Percentiles rank a stretch among this genome's conserved stretches.
phyloP scores from a whole-genome alignment of 2,329 filamentous ascomycete genomes.

The Neophaeococcomyces mojaviensis region DNA sequence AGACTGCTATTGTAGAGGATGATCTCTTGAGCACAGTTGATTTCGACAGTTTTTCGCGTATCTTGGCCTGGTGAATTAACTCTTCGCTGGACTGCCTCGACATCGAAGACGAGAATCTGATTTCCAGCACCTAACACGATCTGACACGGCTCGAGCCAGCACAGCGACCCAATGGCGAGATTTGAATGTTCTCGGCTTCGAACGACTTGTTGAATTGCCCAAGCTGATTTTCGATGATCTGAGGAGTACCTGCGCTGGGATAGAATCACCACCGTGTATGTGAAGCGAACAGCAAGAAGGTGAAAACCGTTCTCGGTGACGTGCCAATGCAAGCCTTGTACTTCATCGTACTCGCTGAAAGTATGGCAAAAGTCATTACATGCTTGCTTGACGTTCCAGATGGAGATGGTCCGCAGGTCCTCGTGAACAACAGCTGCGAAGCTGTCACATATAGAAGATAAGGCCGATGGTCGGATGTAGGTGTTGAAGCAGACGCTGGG shows the following conservation, averaged over 20 bases:
- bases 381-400: slow-evolving; percentile 80
- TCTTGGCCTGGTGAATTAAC: neutral
- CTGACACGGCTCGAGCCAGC: slow-evolving; percentile 79
- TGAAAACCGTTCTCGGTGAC: slow-evolving; percentile 83
- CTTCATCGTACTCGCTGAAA: slow-evolving; percentile 64
- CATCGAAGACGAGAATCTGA: slow-evolving; percentile 76
- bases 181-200: slow-evolving; percentile 73
- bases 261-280: slow-evolving; percentile 73
- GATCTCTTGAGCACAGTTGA: neutral
- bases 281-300: slow-evolving; percentile 85
- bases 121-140: slow-evolving; percentile 85
- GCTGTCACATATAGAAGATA: slow-evolving; percentile 34
- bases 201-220: slow-evolving; percentile 78
- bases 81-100: slow-evolving; percentile 42
- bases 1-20: slow-evolving; percentile 33
- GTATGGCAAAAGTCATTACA: slow-evolving; percentile 74
- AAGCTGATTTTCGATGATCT: slow-evolving; percentile 78
- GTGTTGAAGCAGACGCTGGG: neutral
- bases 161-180: slow-evolving; percentile 85
- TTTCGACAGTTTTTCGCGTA: neutral
- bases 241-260: slow-evolving; percentile 90
- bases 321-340: slow-evolving; percentile 88
- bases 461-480: neutral
- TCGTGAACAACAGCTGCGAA: slow-evolving; percentile 70
- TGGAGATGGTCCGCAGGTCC: slow-evolving; percentile 66